Conservation (phyloP, 495 filamentous ascomycete species). For the Hapsidospora chrysogenum region DNA sequence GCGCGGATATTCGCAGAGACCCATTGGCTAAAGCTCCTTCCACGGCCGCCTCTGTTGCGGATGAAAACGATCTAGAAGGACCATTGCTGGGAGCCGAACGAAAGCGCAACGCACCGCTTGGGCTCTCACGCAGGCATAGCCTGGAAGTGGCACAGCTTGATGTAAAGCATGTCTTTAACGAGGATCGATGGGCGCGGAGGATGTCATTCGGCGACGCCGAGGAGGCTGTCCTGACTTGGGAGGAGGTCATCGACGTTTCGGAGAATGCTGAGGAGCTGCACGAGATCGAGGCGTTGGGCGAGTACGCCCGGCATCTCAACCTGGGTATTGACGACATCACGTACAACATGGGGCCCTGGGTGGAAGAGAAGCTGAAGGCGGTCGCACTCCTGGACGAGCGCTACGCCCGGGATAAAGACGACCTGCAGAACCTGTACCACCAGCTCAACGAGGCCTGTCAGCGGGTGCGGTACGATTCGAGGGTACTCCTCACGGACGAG, state of each 20-base stretch:
- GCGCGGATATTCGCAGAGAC: slow-evolving; percentile 8
- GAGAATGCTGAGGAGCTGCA: slow-evolving; percentile 15
- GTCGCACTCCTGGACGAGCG: slow-evolving; percentile 47
- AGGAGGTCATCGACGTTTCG: slow-evolving; percentile 19
- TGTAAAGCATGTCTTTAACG: slow-evolving; percentile 21
- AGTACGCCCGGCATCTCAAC: slow-evolving; percentile 45
- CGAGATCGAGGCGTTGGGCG: slow-evolving; percentile 32
- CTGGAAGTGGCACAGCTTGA: slow-evolving; percentile 17
- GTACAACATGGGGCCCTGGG: slow-evolving; percentile 44
- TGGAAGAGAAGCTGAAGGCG: slow-evolving; percentile 39
- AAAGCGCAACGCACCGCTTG: slow-evolving; percentile 6
- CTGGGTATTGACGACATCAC: slow-evolving; percentile 29
- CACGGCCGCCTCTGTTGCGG: slow-evolving; percentile 22
- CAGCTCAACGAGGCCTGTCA: slow-evolving; percentile 50
- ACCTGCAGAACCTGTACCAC: slow-evolving; percentile 50
- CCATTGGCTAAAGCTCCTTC: slow-evolving; percentile 14
- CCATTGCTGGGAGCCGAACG: slow-evolving; percentile 20
- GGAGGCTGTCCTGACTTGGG: slow-evolving; percentile 65
- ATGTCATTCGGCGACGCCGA: slow-evolving; percentile 84
- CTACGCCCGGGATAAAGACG: slow-evolving; percentile 40
- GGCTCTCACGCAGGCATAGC: slow-evolving; percentile 31
- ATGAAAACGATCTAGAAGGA: slow-evolving; percentile 25
- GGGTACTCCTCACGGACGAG: slow-evolving; percentile 52
- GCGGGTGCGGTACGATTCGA: slow-evolving; percentile 42
- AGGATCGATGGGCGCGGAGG: slow-evolving; percentile 57